Percentiles rank a stretch among this genome's conserved stretches.
These are phyloP conservation scores for Scenedesmus sp. DNA, from an alignment of 163 green algal genomes.

Conservation along the genomic window DNA sequence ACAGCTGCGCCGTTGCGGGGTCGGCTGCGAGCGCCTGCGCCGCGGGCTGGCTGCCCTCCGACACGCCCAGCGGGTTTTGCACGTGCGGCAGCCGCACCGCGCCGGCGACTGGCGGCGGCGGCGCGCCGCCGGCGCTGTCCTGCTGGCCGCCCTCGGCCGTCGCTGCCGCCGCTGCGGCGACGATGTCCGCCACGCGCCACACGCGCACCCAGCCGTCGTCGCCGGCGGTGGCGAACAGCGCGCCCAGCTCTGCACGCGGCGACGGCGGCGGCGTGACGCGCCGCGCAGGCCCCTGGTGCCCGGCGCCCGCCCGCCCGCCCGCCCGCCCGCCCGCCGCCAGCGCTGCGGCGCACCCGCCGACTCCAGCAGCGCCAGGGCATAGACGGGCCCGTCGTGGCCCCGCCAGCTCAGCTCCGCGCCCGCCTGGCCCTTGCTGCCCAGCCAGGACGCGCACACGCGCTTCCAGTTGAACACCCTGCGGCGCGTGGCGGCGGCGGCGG, in stretches of 20 bases:
- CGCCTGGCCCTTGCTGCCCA: background rate
- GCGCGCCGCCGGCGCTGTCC: too few relatives aligned
- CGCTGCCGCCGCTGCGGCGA: conserved; percentile 14
- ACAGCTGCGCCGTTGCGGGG: conserved; percentile 14
- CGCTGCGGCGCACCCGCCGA: background rate
- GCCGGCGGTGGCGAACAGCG: conserved; percentile 5
- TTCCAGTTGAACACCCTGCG: conserved; percentile 37
- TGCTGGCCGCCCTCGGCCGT: conserved; percentile 8
- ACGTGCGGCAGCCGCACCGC: conserved; percentile 16
- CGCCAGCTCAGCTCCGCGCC: conserved; percentile 7
- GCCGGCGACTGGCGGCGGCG: background rate
- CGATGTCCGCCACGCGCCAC: conserved; percentile 18
- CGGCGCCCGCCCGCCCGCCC: too few relatives aligned
- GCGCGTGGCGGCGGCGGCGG: too few relatives aligned
- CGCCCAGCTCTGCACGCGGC: conserved; percentile 1
- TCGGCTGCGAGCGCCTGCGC: conserved; percentile 26
- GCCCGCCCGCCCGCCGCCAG: too few relatives aligned
- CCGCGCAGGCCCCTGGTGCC: too few relatives aligned
- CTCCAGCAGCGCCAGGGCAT: conserved; percentile 1
- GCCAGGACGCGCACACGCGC: conserved; percentile 17
- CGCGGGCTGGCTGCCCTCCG: conserved; percentile 4
- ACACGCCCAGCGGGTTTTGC: conserved; percentile 19
- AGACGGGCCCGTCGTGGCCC: background rate
- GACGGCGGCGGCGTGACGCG: background rate
- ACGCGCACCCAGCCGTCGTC: conserved; percentile 31